A percentile compares a stretch with the other conserved stretches of the same genome.
Conservation (phyloP, 2,329 filamentous ascomycete genomes). For the Talaromyces piceae region DNA sequence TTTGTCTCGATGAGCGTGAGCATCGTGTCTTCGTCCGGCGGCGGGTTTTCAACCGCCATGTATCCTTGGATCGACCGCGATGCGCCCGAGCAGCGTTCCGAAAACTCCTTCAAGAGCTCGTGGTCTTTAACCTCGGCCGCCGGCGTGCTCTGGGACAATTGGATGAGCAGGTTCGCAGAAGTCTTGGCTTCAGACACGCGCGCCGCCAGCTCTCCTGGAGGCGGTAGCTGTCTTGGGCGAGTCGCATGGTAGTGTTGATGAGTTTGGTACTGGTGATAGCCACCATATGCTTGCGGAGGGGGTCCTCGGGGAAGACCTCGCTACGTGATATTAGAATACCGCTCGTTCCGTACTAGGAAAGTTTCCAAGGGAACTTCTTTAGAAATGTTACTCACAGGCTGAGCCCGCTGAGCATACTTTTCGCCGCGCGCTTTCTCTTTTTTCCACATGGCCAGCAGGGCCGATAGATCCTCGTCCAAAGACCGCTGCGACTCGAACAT, state of each 20-base stretch:
- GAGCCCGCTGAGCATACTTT: constrained; percentile 21
- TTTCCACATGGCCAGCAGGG: constrained; percentile 78
- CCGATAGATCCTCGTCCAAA: constrained; percentile 64
- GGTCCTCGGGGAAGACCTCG: constrained; percentile 16
- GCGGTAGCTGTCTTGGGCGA: constrained; percentile 49
- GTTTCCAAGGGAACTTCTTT: neutral
- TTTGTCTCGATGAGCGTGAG: constrained; percentile 90
- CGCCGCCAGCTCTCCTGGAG: constrained; percentile 67
- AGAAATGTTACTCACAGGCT: constrained; percentile 17
- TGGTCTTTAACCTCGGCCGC: constrained; percentile 67
- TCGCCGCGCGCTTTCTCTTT: constrained; percentile 68
- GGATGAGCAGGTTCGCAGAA: constrained; percentile 83
- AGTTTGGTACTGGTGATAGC: no score
- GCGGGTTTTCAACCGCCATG: constrained; percentile 69
- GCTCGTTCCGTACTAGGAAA: no score
- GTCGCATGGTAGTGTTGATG: constrained; percentile 12
- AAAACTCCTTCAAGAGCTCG: constrained; percentile 89
- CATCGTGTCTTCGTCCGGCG: constrained; percentile 89
- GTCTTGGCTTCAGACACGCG: constrained; percentile 85
- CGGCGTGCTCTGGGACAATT: constrained; percentile 81
- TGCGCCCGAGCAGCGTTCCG: constrained; percentile 74
- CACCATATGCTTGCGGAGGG: neutral
- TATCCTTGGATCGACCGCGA: constrained; percentile 77
- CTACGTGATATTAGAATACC: neutral
- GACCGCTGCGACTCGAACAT: constrained; percentile 64